Evolutionary conservation across 257 asterid species (phyloP), one percentile per base, ranked within the genome.

Genomic region (Solanum sejunctum): DNA sequence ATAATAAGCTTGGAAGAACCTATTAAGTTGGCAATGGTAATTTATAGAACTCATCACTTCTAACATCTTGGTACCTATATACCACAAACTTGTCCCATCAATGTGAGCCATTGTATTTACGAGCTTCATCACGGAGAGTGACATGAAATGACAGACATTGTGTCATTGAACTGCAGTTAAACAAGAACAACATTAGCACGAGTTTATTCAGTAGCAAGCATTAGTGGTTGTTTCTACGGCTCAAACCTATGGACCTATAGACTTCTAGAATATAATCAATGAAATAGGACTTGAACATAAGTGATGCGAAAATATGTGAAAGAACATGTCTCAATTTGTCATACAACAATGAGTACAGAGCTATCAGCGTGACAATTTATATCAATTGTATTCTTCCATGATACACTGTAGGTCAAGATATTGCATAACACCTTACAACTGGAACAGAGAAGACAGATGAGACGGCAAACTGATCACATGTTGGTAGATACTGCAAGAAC

Each of bases 51-150:
- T 91, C 94, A 73, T 92, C 87, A 58, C 85, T 95, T 80, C 97
- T 83, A 21, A 88, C 89, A 92, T 95, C 95, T 84, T 85, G 85
- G 82, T 4, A 36, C 41, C 67, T 73, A 56, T 95, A 91, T 32
- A 84, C 82, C 87, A 92, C 85, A 71, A 95, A 93, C 69, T 85
- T 92, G 72, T 92, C 92, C 95, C 94, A 93, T 90, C 96, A 92
- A 81, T 85, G 86, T 0, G 90, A 83, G 8, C 95, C 97, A 52
- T 92, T 93, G 36, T 84, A 93, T 54, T 86, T 91, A 9, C 84
- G 80, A 4, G 89, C 87, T 70, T 91, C 90, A 4, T 88, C 2
- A 89, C 91, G 5, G 95, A 93, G 12, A 91, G 92, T 43, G 98
- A 95, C 88, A 82, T 91, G 86, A 92, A 86, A 93, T 57, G 60